These are phyloP conservation scores for Salvia hispanica DNA, from an alignment of 257 asterid species.

Conservation along the genomic window DNA sequence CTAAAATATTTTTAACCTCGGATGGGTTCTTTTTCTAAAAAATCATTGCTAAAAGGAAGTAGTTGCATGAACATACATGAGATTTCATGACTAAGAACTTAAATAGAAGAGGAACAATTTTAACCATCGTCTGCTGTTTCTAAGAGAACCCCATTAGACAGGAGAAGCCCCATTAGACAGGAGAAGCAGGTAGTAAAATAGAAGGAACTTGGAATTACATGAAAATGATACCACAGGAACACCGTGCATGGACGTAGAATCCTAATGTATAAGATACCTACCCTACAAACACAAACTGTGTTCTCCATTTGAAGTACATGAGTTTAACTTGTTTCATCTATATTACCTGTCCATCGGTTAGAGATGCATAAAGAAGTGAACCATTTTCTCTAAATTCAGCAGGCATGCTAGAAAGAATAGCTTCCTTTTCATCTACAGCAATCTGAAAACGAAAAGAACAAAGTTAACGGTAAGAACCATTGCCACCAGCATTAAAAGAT, in stretches of 20 bases:
- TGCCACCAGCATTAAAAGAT: conserved; percentile 10
- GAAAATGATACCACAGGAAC: neutral
- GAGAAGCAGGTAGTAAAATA: neutral
- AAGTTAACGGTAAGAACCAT: conserved; percentile 1
- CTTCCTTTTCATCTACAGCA: conserved; percentile 74
- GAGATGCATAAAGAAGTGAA: conserved; percentile 72
- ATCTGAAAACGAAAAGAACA: conserved; percentile 51
- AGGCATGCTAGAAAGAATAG: conserved; percentile 80
- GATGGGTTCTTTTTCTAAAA: neutral
- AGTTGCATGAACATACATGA: conserved; percentile 16
- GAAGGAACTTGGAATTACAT: neutral
- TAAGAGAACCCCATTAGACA: neutral
- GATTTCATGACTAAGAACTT: neutral
- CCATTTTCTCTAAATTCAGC: conserved; percentile 72
- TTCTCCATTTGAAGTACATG: conserved; percentile 26
- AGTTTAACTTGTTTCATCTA: conserved; percentile 31
- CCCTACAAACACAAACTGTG: conserved; percentile 19
- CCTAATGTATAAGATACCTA: conserved; percentile 8
- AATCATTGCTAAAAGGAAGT: conserved; percentile 9
- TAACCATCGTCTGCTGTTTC: neutral
- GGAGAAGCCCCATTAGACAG: neutral
- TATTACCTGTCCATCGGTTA: conserved; percentile 86
- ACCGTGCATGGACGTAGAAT: conserved; percentile 15
- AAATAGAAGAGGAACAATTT: neutral
- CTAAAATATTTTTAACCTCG: neutral